Evolutionary conservation across 2,329 filamentous ascomycete genomes (phyloP).

Genomic region (Hypomyces rosellus): DNA sequence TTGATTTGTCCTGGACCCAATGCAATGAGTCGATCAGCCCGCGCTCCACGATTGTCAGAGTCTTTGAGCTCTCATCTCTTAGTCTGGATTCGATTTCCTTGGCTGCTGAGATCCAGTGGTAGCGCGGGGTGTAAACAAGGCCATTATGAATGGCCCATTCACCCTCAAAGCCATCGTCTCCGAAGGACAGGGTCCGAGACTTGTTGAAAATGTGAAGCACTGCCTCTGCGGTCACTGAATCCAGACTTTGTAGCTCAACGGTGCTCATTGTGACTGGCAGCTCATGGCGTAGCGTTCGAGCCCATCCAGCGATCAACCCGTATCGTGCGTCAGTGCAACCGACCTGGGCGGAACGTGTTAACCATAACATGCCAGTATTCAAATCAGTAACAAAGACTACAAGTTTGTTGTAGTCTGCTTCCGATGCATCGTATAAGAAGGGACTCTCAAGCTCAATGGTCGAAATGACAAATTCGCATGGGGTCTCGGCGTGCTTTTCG

Average conservation of each 20-base stretch:
- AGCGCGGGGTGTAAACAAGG: conserved; percentile 20
- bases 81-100: conserved; percentile 13
- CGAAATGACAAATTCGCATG: conserved; percentile 7
- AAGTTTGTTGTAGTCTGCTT: conserved; percentile 10
- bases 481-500: not conserved
- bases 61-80: conserved; percentile 1
- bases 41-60: conserved; percentile 9
- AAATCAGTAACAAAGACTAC: conserved; percentile 14
- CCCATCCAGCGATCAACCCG: conserved; percentile 3
- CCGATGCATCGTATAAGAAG: conserved; percentile 12
- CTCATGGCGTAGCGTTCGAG: conserved; percentile 2
- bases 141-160: conserved; percentile 26
- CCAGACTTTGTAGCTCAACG: conserved; percentile 2
- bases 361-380: conserved; percentile 6
- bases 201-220: not conserved
- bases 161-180: conserved; percentile 1
- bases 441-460: conserved; percentile 15
- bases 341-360: conserved; percentile 6
- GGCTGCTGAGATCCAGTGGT: conserved; percentile 19
- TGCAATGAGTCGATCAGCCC: conserved; percentile 17
- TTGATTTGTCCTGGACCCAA: conserved; percentile 12
- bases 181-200: too few species aligned
- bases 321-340: conserved; percentile 6
- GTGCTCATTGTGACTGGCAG: conserved; percentile 2
- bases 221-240: not conserved